A percentile compares a stretch with the other conserved stretches of the same genome.
phyloP scores from a whole-genome alignment of 2,329 filamentous ascomycete species.

The Pseudogymnoascus pannorum region DNA sequence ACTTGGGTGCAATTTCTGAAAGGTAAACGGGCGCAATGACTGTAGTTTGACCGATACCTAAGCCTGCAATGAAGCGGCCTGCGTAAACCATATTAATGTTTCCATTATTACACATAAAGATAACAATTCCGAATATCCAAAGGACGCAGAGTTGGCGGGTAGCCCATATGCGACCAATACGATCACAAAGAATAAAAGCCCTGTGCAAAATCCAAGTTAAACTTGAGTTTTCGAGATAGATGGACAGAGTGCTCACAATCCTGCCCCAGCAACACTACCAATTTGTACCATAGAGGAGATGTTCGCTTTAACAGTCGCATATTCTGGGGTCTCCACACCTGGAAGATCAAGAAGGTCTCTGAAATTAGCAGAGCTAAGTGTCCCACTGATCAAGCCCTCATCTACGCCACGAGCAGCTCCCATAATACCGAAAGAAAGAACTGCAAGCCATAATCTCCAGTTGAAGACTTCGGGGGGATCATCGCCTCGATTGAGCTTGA shows the following conservation, averaged over 20 bases:
- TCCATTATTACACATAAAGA: slow-evolving; percentile 30
- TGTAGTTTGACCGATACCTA: slow-evolving; percentile 33
- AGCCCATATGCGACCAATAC: slow-evolving; percentile 25
- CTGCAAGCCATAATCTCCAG: slow-evolving; percentile 25
- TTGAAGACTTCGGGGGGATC: slow-evolving; percentile 29
- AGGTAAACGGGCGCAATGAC: neutral
- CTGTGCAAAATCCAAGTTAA: neutral
- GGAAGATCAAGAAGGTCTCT: slow-evolving; percentile 12
- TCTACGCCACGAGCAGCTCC: slow-evolving; percentile 23
- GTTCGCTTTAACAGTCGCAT: slow-evolving; percentile 30
- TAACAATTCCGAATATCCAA: slow-evolving; percentile 24
- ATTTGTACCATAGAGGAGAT: slow-evolving; percentile 35
- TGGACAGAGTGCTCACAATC: neutral
- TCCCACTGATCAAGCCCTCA: slow-evolving; percentile 24
- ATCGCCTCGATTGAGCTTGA: slow-evolving; percentile 25
- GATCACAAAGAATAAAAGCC: slow-evolving; percentile 20
- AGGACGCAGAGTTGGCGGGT: slow-evolving; percentile 20
- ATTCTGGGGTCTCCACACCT: slow-evolving; percentile 18
- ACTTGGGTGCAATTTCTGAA: slow-evolving; percentile 20
- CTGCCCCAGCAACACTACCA: slow-evolving; percentile 31
- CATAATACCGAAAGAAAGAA: slow-evolving; percentile 23
- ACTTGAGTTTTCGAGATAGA: neutral
- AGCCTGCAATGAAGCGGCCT: slow-evolving; percentile 36
- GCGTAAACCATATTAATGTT: slow-evolving; percentile 26
- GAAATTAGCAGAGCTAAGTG: slow-evolving; percentile 25